phyloP scores from a whole-genome alignment of 495 filamentous ascomycete species.

The Entonaema liquescens region DNA sequence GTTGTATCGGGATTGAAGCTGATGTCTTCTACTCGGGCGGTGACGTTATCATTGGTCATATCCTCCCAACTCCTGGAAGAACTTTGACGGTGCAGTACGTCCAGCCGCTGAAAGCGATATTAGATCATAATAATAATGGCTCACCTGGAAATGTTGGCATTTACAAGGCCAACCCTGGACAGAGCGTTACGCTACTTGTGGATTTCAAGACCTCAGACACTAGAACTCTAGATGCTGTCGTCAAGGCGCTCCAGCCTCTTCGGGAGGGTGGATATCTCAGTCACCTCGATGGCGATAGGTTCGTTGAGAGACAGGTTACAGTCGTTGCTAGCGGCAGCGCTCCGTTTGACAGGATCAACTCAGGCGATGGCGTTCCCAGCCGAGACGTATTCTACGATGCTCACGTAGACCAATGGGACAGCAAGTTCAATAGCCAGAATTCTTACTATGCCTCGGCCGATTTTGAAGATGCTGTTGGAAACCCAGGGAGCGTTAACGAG shows the following conservation, averaged over 20 bases:
- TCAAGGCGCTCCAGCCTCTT: slow-evolving; percentile 66
- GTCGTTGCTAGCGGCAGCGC: slow-evolving; percentile 77
- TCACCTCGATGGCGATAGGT: slow-evolving; percentile 58
- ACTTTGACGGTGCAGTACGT: slow-evolving; percentile 43
- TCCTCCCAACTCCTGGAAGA: slow-evolving; percentile 37
- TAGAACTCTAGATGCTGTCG: slow-evolving; percentile 59
- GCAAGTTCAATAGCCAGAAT: slow-evolving; percentile 50
- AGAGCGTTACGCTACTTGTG: slow-evolving; percentile 71
- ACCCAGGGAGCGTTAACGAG: slow-evolving; percentile 39
- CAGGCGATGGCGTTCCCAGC: slow-evolving; percentile 51
- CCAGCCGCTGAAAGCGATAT: slow-evolving; percentile 41
- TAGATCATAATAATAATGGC: slow-evolving; percentile 46
- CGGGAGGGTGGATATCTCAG: slow-evolving; percentile 66
- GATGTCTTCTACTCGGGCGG: slow-evolving; percentile 43
- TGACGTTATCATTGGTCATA: slow-evolving; percentile 45
- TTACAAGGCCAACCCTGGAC: slow-evolving; percentile 60
- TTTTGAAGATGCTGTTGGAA: slow-evolving; percentile 50
- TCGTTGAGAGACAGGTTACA: slow-evolving; percentile 66
- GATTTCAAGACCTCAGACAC: slow-evolving; percentile 67
- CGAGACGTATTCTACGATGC: slow-evolving; percentile 72
- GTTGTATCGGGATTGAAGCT: slow-evolving; percentile 49
- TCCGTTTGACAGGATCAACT: slow-evolving; percentile 63
- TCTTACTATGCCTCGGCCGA: slow-evolving; percentile 61
- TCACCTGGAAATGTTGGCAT: slow-evolving; percentile 51
- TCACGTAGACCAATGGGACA: slow-evolving; percentile 51